These are phyloP conservation scores for Phytophthora ramorum DNA, from an alignment of 352 stramenopile genomes.

Conservation along the genomic window DNA sequence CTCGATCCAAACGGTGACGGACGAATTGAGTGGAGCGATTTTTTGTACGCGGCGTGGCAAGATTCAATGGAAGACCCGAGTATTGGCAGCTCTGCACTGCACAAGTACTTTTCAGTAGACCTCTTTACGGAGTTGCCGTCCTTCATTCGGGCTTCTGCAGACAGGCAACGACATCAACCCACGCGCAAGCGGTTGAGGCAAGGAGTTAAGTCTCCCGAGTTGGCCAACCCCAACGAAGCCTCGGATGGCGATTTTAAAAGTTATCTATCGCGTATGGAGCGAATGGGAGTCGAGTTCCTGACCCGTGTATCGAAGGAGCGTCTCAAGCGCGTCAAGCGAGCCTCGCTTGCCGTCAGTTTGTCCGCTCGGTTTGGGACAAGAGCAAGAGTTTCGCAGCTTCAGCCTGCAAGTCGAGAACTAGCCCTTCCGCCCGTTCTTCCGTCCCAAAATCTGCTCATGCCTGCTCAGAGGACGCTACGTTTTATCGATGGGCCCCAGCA, in stretches of 20 bases:
- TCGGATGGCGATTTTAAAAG: conserved; percentile 2
- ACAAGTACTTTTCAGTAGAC: conserved; percentile 48
- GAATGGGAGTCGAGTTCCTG: conserved; percentile 48
- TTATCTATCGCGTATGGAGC: conserved; percentile 48
- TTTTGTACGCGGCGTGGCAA: conserved; percentile 45
- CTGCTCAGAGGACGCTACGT: not conserved
- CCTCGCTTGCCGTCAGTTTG: conserved; percentile 9
- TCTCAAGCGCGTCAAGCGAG: conserved; percentile 26
- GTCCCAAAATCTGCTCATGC: not conserved
- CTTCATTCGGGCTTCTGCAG: conserved; percentile 34
- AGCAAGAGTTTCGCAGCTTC: conserved; percentile 9
- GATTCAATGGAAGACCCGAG: conserved; percentile 24
- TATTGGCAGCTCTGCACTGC: conserved; percentile 11
- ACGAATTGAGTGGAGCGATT: conserved; percentile 56
- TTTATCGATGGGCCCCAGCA: not conserved
- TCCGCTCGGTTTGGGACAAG: conserved; percentile 14
- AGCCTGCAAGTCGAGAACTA: conserved; percentile 1
- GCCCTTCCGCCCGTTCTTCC: not conserved
- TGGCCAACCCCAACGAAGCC: not conserved
- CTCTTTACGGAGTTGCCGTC: conserved; percentile 51
- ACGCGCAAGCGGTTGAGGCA: conserved; percentile 9
- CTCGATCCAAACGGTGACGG: conserved; percentile 49
- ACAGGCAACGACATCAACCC: conserved; percentile 14
- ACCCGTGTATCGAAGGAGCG: conserved; percentile 48
- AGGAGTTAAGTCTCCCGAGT: conserved; percentile 2